phyloP scores from a whole-genome alignment of 148 eudicot species.

The Chenopodium album region DNA sequence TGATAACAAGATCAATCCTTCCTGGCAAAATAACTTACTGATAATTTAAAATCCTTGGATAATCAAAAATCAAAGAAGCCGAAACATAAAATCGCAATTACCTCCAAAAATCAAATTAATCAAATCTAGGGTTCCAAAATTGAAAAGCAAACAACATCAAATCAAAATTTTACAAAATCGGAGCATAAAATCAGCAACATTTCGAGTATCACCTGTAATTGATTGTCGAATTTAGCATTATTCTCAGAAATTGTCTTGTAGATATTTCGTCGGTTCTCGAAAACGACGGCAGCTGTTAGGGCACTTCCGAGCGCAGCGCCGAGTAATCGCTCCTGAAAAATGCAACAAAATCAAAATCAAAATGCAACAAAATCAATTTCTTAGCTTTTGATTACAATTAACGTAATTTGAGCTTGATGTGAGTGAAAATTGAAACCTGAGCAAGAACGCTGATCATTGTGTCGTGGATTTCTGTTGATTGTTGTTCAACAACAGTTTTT shows the following conservation, averaged over 20 bases:
- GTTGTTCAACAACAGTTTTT: background rate
- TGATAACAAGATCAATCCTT: too few relatives aligned
- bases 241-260: constrained; percentile 45
- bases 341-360: background rate
- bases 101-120: background rate
- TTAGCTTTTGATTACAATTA: too few relatives aligned
- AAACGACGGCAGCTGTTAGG: constrained; percentile 38
- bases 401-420: background rate
- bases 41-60: too few relatives aligned
- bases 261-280: constrained; percentile 58
- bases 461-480: background rate
- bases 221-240: constrained; percentile 36
- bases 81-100: background rate
- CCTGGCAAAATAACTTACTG: background rate
- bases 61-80: background rate
- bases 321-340: constrained; percentile 66
- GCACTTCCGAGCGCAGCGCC: constrained; percentile 61
- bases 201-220: constrained; percentile 34
- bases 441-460: constrained; percentile 72
- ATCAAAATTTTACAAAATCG: background rate
- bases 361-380: background rate
- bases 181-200: background rate
- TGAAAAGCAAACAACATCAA: background rate
- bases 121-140: constrained; percentile 21
- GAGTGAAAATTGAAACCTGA: constrained; percentile 38